Percentiles rank a stretch among this genome's conserved stretches.
Evolutionary conservation across 352 stramenopile genomes (phyloP).

Genomic region (Phytopythium aichiense): DNA sequence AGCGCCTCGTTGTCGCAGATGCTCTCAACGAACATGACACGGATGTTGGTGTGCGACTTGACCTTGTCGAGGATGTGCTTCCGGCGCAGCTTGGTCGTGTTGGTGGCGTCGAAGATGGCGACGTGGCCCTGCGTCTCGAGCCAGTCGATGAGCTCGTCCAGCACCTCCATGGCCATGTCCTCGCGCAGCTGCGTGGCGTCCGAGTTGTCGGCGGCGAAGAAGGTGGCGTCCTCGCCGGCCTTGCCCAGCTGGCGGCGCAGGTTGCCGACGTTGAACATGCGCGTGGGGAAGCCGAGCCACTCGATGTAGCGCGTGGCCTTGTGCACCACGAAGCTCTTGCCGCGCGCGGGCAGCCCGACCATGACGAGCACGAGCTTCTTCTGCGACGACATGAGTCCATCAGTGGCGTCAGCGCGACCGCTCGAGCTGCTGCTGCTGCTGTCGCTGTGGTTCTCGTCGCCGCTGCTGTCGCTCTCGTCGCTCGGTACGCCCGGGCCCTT

Average conservation of each 20-base stretch:
- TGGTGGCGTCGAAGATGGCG: slow-evolving; percentile 95
- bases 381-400: slow-evolving; percentile 66
- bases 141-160: slow-evolving; percentile 91
- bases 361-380: slow-evolving; percentile 92
- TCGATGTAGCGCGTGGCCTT: slow-evolving; percentile 93
- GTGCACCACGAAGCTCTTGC: slow-evolving; percentile 95
- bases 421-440: slow-evolving; percentile 20
- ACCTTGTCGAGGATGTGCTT: slow-evolving; percentile 63
- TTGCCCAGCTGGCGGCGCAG: slow-evolving; percentile 82
- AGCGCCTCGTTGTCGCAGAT: slow-evolving; percentile 93
- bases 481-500: slow-evolving; percentile 9
- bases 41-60: slow-evolving; percentile 54
- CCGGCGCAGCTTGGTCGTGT: slow-evolving; percentile 86
- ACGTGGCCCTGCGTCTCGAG: slow-evolving; percentile 88
- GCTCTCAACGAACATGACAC: slow-evolving; percentile 94
- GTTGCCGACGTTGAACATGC: slow-evolving; percentile 95
- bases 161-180: slow-evolving; percentile 82
- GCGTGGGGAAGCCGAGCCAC: slow-evolving; percentile 88
- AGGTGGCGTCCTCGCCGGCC: slow-evolving; percentile 68
- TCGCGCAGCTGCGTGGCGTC: slow-evolving; percentile 82
- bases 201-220: slow-evolving; percentile 91
- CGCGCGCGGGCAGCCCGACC: slow-evolving; percentile 91
- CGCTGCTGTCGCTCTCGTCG: slow-evolving; percentile 30
- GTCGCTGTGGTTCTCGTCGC: slow-evolving; percentile 23
- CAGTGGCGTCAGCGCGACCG: slow-evolving; percentile 19